These are phyloP conservation scores for Aspergillus intermedius DNA, from an alignment of 2,329 filamentous ascomycete species.

Conservation along the genomic window DNA sequence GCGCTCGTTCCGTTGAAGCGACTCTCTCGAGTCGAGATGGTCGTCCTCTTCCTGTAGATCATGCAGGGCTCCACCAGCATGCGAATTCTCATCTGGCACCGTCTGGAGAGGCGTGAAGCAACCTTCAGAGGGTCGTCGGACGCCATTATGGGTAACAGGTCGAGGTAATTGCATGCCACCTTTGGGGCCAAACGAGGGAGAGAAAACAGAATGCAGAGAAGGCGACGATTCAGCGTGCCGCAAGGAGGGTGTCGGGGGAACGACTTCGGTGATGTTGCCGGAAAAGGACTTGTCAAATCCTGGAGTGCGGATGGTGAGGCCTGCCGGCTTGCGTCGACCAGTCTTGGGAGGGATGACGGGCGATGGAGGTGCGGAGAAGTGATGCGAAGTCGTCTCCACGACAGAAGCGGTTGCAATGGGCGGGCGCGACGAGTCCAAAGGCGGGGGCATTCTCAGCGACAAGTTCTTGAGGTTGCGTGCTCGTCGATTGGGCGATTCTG, in stretches of 20 bases:
- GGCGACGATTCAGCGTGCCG: constrained; percentile 59
- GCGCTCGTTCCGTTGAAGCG: constrained; percentile 55
- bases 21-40: constrained; percentile 45
- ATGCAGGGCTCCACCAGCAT: constrained; percentile 28
- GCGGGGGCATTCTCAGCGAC: constrained; percentile 53
- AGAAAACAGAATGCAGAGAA: constrained; percentile 49
- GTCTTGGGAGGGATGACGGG: constrained; percentile 51
- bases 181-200: constrained; percentile 43
- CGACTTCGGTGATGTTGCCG: constrained; percentile 42
- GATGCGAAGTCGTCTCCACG: constrained; percentile 33
- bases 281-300: constrained; percentile 46
- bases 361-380: constrained; percentile 49
- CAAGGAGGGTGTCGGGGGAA: constrained; percentile 54
- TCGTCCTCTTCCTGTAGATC: constrained; percentile 49
- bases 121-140: constrained; percentile 24
- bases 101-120: constrained; percentile 21
- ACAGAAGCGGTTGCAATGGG: constrained; percentile 45
- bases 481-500: constrained; percentile 31
- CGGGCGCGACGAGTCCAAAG: constrained; percentile 36
- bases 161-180: constrained; percentile 48
- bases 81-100: constrained; percentile 21
- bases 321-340: constrained; percentile 52
- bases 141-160: constrained; percentile 27
- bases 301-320: constrained; percentile 54
- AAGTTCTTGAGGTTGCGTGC: constrained; percentile 59